Evolutionary conservation across 306 rosid species (phyloP).

Genomic region (Fragaria vesca): DNA sequence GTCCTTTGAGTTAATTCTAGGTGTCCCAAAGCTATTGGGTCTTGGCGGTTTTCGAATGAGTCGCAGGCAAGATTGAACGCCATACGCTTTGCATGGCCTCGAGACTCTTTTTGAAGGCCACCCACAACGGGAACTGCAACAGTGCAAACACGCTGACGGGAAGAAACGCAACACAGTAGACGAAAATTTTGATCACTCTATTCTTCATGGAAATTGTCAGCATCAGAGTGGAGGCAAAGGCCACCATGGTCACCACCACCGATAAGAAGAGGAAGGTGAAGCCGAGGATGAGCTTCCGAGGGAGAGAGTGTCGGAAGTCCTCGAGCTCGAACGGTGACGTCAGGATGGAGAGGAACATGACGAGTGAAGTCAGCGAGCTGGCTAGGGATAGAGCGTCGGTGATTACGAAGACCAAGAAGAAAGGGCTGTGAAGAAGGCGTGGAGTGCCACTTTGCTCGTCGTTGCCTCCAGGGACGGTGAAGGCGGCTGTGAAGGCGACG

Average conservation of each 20-base stretch:
- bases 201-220: constrained; percentile 11
- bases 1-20: too few relatives aligned
- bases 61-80: too few relatives aligned
- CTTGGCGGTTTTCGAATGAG: too few relatives aligned
- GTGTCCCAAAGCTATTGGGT: too few relatives aligned
- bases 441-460: neutral
- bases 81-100: too few relatives aligned
- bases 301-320: constrained; percentile 25
- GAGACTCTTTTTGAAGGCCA: neutral
- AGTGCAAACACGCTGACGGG: constrained; percentile 30
- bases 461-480: constrained; percentile 17
- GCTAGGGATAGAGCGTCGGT: constrained; percentile 34
- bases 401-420: constrained; percentile 33
- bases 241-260: constrained; percentile 28
- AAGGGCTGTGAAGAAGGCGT: neutral
- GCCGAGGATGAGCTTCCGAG: constrained; percentile 25
- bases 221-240: constrained; percentile 34
- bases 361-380: constrained; percentile 36
- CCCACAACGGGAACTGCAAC: constrained; percentile 20
- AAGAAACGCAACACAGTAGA: constrained; percentile 25
- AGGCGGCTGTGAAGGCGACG: constrained; percentile 37
- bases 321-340: constrained; percentile 28
- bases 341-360: constrained; percentile 41
- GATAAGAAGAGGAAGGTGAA: constrained; percentile 35
- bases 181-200: constrained; percentile 18